Evolutionary conservation across 768 basidiomycete genomes (phyloP).

Genomic region (Tylopilus subfusipes): DNA sequence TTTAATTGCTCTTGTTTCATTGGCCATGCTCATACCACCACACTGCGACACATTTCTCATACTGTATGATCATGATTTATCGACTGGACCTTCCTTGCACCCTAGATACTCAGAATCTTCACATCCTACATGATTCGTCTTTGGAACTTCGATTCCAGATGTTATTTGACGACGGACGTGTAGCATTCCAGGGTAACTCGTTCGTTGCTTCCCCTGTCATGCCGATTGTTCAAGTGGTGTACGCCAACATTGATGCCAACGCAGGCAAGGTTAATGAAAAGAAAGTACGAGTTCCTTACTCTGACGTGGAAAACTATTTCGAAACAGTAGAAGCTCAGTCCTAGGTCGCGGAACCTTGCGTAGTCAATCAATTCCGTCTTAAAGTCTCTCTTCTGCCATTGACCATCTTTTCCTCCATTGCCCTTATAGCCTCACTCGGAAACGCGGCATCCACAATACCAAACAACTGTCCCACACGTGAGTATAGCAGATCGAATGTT

Average conservation of each 20-base stretch:
- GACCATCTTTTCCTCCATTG: conserved; percentile 10
- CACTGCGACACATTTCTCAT: conserved; percentile 20
- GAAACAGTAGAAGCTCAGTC: not conserved
- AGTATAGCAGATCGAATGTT: conserved; percentile 27
- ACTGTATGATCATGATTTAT: conserved; percentile 28
- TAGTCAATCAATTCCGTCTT: not conserved
- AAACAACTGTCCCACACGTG: conserved; percentile 16
- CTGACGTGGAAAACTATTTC: not conserved
- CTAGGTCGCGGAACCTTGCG: no score
- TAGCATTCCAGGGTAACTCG: not conserved
- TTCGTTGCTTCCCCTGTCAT: not conserved
- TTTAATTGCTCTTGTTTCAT: conserved; percentile 6
- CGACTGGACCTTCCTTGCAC: conserved; percentile 11
- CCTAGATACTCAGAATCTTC: conserved; percentile 1
- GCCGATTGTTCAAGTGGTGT: not conserved
- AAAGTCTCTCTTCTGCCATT: not conserved
- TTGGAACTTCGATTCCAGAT: not conserved
- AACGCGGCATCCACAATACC: conserved; percentile 22
- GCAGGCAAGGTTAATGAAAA: not conserved
- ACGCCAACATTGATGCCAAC: not conserved
- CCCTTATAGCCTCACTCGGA: conserved; percentile 17
- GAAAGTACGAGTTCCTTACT: not conserved
- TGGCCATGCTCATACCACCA: conserved; percentile 15
- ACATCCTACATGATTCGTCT: conserved; percentile 13
- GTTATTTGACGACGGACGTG: not conserved